phyloP scores from a whole-genome alignment of 2,329 filamentous ascomycete genomes.

The Alternaria ethzedia region DNA sequence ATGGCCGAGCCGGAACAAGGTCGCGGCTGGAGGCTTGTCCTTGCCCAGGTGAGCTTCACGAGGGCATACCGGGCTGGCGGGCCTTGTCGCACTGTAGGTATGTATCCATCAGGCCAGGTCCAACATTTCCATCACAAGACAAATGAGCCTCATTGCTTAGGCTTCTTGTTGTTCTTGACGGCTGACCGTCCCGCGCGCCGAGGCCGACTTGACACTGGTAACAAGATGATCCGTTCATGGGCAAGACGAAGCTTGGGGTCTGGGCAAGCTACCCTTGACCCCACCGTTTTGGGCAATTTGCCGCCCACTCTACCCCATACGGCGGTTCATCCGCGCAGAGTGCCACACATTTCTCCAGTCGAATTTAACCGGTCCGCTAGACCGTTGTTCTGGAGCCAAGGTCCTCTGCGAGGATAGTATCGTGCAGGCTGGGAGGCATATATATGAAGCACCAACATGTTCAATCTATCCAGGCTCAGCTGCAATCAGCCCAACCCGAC shows the following conservation, averaged over 20 bases:
- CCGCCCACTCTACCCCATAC: constrained; percentile 30
- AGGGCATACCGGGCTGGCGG: constrained; percentile 8
- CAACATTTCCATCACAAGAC: constrained; percentile 1
- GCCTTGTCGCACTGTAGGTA: constrained; percentile 1
- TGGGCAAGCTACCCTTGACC: constrained; percentile 15
- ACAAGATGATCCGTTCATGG: constrained; percentile 5
- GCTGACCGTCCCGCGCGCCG: constrained; percentile 15
- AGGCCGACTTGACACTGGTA: constrained; percentile 8
- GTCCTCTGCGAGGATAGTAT: constrained; percentile 16
- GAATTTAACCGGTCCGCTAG: constrained; percentile 42
- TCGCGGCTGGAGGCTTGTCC: constrained; percentile 5
- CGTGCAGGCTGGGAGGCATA: constrained; percentile 23
- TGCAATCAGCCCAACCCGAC: constrained; percentile 23
- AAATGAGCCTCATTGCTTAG: constrained; percentile 5
- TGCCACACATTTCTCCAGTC: constrained; percentile 22
- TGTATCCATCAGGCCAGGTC: background rate
- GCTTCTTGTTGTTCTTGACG: constrained; percentile 9
- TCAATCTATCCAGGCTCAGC: constrained; percentile 20
- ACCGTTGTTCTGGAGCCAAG: constrained; percentile 29
- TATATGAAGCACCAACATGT: constrained; percentile 31
- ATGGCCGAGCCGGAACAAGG: background rate
- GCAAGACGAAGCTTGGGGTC: constrained; percentile 6
- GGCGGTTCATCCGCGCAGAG: constrained; percentile 24
- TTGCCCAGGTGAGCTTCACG: background rate
- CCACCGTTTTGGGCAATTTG: constrained; percentile 15